These are phyloP conservation scores for Yamadazyma taylorii DNA, from an alignment of 1,139 yeast genomes.

Conservation along the genomic window DNA sequence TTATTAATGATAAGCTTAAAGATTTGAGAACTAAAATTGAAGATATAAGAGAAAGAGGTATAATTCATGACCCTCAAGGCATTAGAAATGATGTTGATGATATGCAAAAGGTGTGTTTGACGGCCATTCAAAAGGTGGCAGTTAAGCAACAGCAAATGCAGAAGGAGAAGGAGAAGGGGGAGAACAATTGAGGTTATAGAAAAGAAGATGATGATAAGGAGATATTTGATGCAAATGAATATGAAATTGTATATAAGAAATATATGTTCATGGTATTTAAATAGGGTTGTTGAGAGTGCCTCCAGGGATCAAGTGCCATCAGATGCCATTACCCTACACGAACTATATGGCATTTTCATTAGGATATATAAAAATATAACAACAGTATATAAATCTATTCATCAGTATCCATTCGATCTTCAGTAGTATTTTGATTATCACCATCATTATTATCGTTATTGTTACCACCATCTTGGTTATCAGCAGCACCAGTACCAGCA, in stretches of 20 bases:
- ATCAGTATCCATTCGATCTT: slow-evolving; percentile 59
- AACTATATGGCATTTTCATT: neutral
- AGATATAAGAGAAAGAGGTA: slow-evolving; percentile 40
- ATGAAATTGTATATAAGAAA: too few relatives aligned
- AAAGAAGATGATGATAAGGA: too few relatives aligned
- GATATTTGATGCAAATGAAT: too few relatives aligned
- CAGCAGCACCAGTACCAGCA: slow-evolving; percentile 21
- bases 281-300: too few relatives aligned
- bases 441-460: slow-evolving; percentile 25
- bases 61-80: slow-evolving; percentile 33
- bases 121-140: slow-evolving; percentile 55
- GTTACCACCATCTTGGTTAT: slow-evolving; percentile 16
- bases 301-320: too few relatives aligned
- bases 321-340: too few relatives aligned
- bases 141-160: slow-evolving; percentile 32
- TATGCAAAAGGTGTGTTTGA: slow-evolving; percentile 51
- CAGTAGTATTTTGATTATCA: slow-evolving; percentile 26
- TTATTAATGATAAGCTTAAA: slow-evolving; percentile 29
- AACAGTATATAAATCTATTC: slow-evolving; percentile 20
- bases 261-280: too few relatives aligned
- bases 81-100: slow-evolving; percentile 48
- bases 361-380: neutral
- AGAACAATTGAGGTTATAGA: too few relatives aligned
- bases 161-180: slow-evolving; percentile 12
- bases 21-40: slow-evolving; percentile 44